Evolutionary conservation across 1,139 yeast species (phyloP).

Genomic region (Hanseniaspora sp.): DNA sequence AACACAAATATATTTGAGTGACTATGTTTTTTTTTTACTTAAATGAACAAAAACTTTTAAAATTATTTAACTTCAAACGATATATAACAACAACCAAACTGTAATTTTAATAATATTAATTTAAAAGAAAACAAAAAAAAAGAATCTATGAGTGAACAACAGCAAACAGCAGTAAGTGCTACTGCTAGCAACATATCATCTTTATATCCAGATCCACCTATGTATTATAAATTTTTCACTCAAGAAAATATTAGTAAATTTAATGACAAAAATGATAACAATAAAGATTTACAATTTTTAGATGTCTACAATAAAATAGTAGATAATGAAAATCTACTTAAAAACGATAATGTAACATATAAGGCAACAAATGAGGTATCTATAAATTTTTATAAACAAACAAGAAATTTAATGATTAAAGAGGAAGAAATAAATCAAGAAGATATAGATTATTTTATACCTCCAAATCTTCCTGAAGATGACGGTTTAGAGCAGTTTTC

Average conservation of each 20-base stretch:
- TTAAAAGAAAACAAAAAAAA: not conserved
- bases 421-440: constrained; percentile 6
- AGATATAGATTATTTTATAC: constrained; percentile 43
- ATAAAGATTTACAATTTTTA: constrained; percentile 18
- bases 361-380: constrained; percentile 9
- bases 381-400: not conserved
- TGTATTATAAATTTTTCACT: constrained; percentile 58
- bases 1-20: too few species aligned
- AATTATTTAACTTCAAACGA: too few species aligned
- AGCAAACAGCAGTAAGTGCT: constrained; percentile 23
- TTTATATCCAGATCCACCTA: constrained; percentile 81
- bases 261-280: constrained; percentile 20
- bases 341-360: constrained; percentile 8
- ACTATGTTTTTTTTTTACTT: too few species aligned
- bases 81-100: too few species aligned
- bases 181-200: constrained; percentile 36
- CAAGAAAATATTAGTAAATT: constrained; percentile 41
- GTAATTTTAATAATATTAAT: not conserved
- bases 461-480: constrained; percentile 54
- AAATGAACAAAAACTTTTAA: too few species aligned
- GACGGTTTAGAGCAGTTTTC: constrained; percentile 41
- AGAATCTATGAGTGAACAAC: constrained; percentile 18
- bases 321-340: constrained; percentile 20
- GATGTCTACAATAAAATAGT: constrained; percentile 17
- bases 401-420: not conserved